phyloP scores from a whole-genome alignment of 257 asterid species.

The Nicotiana sylvestris region DNA sequence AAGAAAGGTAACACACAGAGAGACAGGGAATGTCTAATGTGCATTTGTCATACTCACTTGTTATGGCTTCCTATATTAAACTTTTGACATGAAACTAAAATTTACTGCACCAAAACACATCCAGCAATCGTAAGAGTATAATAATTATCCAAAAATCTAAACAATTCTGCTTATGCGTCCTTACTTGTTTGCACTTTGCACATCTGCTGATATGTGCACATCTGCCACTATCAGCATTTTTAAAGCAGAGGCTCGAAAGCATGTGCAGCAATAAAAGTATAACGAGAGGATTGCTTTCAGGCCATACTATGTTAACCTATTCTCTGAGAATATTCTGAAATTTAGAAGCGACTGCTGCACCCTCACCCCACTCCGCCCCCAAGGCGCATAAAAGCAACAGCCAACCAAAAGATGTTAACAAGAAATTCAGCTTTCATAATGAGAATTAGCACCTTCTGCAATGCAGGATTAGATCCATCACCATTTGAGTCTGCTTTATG shows the following conservation, averaged over 20 bases:
- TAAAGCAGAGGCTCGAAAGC: not conserved
- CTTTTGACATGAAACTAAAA: not conserved
- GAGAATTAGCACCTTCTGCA: conserved; percentile 41
- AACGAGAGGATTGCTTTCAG: not conserved
- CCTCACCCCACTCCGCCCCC: not conserved
- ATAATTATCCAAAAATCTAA: not conserved
- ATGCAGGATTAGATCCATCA: conserved; percentile 44
- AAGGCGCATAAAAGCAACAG: not conserved
- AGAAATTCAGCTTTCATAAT: conserved; percentile 4
- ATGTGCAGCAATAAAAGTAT: not conserved
- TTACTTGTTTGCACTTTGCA: not conserved
- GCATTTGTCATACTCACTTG: not conserved
- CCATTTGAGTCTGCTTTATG: conserved; percentile 30
- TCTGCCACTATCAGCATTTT: not conserved
- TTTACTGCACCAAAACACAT: not conserved
- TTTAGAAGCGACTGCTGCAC: not conserved
- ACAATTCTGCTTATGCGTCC: not conserved
- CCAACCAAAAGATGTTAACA: not conserved
- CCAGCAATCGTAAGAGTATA: not conserved
- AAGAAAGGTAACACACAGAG: not conserved
- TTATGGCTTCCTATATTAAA: not conserved
- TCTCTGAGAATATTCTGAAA: conserved; percentile 6
- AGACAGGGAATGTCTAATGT: not conserved
- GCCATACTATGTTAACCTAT: not conserved
- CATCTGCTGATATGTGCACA: not conserved